phyloP scores from a whole-genome alignment of 805 yeast genomes.

The Clavispora phyllophila region DNA sequence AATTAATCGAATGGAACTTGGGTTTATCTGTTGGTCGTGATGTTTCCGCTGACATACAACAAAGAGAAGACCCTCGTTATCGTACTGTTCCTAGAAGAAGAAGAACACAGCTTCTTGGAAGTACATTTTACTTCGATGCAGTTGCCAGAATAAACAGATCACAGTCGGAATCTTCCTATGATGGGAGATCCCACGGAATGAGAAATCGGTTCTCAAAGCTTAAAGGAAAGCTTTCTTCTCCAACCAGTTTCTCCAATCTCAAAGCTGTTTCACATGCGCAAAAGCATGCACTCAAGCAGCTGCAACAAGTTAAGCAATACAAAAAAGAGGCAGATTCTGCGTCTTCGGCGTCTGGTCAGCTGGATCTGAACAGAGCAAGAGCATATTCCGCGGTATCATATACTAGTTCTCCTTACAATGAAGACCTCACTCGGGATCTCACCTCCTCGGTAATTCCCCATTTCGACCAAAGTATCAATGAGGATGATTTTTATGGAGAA shows the following conservation, averaged over 20 bases:
- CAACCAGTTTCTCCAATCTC: neutral
- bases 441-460: neutral
- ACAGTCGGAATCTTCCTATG: slow-evolving; percentile 9
- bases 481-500: slow-evolving; percentile 21
- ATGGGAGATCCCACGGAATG: slow-evolving; percentile 5
- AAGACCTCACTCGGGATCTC: slow-evolving; percentile 7
- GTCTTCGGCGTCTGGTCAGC: neutral
- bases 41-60: slow-evolving; percentile 68
- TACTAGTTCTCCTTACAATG: neutral
- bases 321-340: neutral
- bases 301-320: neutral
- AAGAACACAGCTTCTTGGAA: slow-evolving; percentile 32
- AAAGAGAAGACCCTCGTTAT: slow-evolving; percentile 68
- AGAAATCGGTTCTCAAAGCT: slow-evolving; percentile 6
- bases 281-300: neutral
- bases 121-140: slow-evolving; percentile 4
- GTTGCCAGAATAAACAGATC: slow-evolving; percentile 8
- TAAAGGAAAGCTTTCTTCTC: slow-evolving; percentile 4
- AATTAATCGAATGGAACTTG: slow-evolving; percentile 74
- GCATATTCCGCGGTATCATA: neutral
- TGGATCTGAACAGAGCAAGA: neutral
- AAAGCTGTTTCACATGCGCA: slow-evolving; percentile 11
- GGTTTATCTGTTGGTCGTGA: slow-evolving; percentile 72
- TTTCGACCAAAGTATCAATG: neutral
- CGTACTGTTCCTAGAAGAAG: slow-evolving; percentile 79